Evolutionary conservation across 176 grass and related monocot species (phyloP).

Genomic region (Lolium perenne): DNA sequence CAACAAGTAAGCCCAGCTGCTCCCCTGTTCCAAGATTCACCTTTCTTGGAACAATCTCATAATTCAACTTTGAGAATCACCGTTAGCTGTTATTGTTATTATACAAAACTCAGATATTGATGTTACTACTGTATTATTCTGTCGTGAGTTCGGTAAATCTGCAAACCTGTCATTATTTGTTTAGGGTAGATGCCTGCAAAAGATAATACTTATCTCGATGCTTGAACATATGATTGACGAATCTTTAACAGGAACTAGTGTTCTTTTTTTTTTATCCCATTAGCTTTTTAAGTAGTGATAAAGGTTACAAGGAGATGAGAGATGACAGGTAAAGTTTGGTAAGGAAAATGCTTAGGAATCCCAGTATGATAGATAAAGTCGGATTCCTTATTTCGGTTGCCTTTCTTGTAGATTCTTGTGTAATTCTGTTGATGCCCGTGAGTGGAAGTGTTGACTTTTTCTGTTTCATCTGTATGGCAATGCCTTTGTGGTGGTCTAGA

Average conservation of each 20-base stretch:
- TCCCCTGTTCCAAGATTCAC: constrained; percentile 21
- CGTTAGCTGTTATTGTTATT: constrained; percentile 4
- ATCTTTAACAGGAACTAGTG: constrained; percentile 47
- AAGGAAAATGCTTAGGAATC: constrained; percentile 53
- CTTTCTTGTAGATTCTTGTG: constrained; percentile 52
- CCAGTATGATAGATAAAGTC: constrained; percentile 38
- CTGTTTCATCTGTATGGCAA: constrained; percentile 3
- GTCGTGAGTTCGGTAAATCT: constrained; percentile 6
- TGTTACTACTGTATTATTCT: not conserved
- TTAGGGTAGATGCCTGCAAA: constrained; percentile 12
- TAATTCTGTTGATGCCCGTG: constrained; percentile 37
- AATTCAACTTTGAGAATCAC: not conserved
- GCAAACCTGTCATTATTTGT: constrained; percentile 20
- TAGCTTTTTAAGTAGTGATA: constrained; percentile 41
- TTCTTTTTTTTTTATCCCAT: constrained; percentile 12
- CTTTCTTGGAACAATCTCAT: not conserved
- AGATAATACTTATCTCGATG: constrained; percentile 29
- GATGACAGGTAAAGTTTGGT: constrained; percentile 38
- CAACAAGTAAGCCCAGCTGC: constrained; percentile 78
- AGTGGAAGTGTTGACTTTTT: constrained; percentile 30
- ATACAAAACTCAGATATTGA: not conserved
- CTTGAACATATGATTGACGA: constrained; percentile 53
- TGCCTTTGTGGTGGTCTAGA: constrained; percentile 23
- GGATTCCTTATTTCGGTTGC: constrained; percentile 34
- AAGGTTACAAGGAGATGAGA: constrained; percentile 50